phyloP scores from a whole-genome alignment of 2,329 filamentous ascomycete genomes.

The Akanthomyces uredinophilus region DNA sequence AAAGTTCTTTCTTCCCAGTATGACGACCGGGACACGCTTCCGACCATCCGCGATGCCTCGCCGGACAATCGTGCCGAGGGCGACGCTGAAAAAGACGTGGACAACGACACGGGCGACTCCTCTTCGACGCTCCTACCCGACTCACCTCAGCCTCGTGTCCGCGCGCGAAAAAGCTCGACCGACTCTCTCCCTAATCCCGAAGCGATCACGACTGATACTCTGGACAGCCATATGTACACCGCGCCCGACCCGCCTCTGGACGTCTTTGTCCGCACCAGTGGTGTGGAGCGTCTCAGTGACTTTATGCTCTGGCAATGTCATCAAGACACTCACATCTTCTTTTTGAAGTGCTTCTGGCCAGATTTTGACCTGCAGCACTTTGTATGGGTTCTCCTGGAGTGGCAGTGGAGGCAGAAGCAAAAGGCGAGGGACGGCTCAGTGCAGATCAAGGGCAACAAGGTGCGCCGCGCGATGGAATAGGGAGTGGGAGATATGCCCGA shows the following conservation, averaged over 20 bases:
- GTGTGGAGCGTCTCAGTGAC: conserved; percentile 87
- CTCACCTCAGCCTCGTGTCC: conserved; percentile 40
- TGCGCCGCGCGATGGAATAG: conserved; percentile 22
- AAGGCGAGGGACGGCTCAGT: conserved; percentile 42
- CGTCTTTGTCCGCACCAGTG: conserved; percentile 85
- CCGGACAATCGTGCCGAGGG: conserved; percentile 41
- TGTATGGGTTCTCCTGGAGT: conserved; percentile 85
- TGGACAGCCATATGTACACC: conserved; percentile 86
- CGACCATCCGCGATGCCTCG: conserved; percentile 46
- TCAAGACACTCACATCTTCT: conserved; percentile 86
- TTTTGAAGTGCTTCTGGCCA: conserved; percentile 88
- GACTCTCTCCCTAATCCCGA: conserved; percentile 65
- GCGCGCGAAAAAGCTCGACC: conserved; percentile 28
- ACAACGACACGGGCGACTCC: conserved; percentile 46
- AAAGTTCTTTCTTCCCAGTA: conserved; percentile 71
- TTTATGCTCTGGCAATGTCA: conserved; percentile 99
- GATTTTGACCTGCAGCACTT: conserved; percentile 94
- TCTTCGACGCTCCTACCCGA: conserved; percentile 55
- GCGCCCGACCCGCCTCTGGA: conserved; percentile 81
- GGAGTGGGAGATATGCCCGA: conserved; percentile 8
- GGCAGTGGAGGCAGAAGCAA: conserved; percentile 65
- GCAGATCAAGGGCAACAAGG: conserved; percentile 20
- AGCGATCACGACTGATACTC: conserved; percentile 74
- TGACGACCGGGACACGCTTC: conserved; percentile 41
- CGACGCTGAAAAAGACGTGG: conserved; percentile 43